phyloP scores from a whole-genome alignment of 2,329 filamentous ascomycete species.

The Fusarium bactridioides region DNA sequence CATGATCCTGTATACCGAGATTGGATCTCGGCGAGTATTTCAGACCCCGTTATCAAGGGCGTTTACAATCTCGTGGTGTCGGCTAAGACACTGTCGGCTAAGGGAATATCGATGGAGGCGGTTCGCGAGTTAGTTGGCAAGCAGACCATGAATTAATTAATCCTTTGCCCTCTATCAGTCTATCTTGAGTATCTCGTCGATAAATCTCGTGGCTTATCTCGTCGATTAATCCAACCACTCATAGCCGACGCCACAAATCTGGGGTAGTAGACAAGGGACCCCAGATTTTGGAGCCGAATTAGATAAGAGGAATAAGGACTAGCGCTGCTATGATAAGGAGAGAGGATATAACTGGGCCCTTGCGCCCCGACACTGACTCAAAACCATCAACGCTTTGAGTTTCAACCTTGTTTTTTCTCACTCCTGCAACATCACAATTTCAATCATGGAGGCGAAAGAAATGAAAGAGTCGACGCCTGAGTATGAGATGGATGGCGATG shows the following conservation, averaged over 20 bases:
- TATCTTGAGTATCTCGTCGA: background rate
- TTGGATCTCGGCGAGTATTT: conserved; percentile 31
- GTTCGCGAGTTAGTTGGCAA: background rate
- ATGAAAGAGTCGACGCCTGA: background rate
- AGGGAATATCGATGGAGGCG: background rate
- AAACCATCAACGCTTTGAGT: background rate
- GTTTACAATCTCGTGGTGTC: background rate
- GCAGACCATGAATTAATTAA: background rate
- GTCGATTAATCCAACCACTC: conserved; percentile 10
- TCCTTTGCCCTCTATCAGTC: background rate
- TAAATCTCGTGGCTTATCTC: background rate
- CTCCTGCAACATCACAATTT: background rate
- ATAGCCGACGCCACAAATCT: background rate
- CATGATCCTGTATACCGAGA: conserved; percentile 28
- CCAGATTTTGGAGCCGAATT: background rate
- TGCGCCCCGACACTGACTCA: background rate
- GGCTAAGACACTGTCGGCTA: conserved; percentile 13
- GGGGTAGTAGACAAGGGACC: conserved; percentile 4
- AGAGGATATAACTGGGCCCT: conserved; percentile 2
- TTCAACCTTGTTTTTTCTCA: background rate
- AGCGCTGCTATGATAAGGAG: conserved; percentile 1
- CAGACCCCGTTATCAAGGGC: conserved; percentile 30
- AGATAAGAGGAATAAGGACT: background rate
- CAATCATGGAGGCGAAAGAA: background rate
- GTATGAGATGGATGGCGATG: background rate